Evolutionary conservation across 805 yeast genomes (phyloP), one percentile per base, ranked within the genome.

Genomic region (Metschnikowia bowlesiae): DNA sequence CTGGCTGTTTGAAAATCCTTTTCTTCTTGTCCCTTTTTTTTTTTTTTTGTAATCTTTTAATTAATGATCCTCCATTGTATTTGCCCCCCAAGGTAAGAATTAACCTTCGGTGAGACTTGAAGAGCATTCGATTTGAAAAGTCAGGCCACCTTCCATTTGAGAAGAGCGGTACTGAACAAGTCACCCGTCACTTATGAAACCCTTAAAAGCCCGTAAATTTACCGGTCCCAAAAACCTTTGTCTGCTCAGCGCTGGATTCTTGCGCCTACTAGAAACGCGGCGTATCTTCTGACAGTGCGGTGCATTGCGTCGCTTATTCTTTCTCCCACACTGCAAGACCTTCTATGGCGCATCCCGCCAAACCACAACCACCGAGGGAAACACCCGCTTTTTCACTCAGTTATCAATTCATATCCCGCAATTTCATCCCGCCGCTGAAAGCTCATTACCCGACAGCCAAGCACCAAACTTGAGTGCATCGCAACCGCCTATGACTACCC

Each of bases 231-330:
- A 2, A 11, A 10, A 28, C 41, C 32, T 39, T 39, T 39, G 34
- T 39, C 33, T 29, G 32, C 26, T n/a, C 26, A 39, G 43, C 9
- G 43, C 43, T 10, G 34, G 42, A 29, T 29, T 39, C 34, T 39
- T 39, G 43, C 43, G 34, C 30, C 39, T 22, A 18, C 39, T 29
- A 10, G 10, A 18, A 14, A 29, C 29, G 43, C 43, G 28, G 34
- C 10, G 34, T 39, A 14, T 39, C 26, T 6, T 29, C 14, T 33
- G 30, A 39, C 43, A 39, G 42, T 39, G 43, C 43, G 43, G 43
- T 30, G 43, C 34, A 39, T 39, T 28, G 43, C 34, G 43, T 39
- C 43, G 43, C 43, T 30, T 39, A 39, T 39, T 39, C 43, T 39
- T 39, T 39, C 43, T 39, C 43, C n/a, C 11, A 6, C 43, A 26